Evolutionary conservation across 164 flowering plant genomes (phyloP).

Genomic region (Umbilicus rupestris): DNA sequence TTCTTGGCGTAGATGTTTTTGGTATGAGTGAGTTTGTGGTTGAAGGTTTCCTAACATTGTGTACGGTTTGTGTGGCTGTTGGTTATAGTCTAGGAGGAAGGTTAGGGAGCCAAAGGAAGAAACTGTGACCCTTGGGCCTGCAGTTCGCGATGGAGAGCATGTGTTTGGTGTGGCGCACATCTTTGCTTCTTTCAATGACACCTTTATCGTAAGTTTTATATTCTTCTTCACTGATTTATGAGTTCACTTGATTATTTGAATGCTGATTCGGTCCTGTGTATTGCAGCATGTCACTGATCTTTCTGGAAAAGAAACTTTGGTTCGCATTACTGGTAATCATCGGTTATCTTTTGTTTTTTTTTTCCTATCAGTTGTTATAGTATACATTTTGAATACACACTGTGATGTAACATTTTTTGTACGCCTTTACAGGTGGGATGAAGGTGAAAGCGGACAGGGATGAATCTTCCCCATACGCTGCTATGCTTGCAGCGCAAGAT

Average conservation of each 20-base stretch:
- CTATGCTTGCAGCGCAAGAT: slow-evolving; percentile 47
- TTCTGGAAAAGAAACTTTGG: slow-evolving; percentile 36
- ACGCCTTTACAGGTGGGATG: slow-evolving; percentile 27
- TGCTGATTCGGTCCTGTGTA: background rate
- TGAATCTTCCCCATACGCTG: slow-evolving; percentile 44
- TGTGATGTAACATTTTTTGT: background rate
- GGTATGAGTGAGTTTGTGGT: background rate
- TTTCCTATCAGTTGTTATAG: background rate
- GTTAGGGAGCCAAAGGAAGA: slow-evolving; percentile 28
- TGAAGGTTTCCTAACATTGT: background rate
- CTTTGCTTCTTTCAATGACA: slow-evolving; percentile 17
- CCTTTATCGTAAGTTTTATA: slow-evolving; percentile 23
- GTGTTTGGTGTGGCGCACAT: slow-evolving; percentile 12
- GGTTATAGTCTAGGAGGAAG: slow-evolving; percentile 24
- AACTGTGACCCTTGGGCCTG: slow-evolving; percentile 18
- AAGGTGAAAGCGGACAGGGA: slow-evolving; percentile 41
- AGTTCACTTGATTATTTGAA: background rate
- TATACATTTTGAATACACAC: background rate
- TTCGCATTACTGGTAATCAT: slow-evolving; percentile 27
- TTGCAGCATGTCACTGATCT: slow-evolving; percentile 40
- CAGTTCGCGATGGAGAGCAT: slow-evolving; percentile 11
- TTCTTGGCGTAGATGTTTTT: too few relatives aligned
- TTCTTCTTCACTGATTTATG: background rate
- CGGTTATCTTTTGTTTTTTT: background rate
- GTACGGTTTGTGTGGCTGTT: background rate